These are phyloP conservation scores for Suillus tomentosus DNA, from an alignment of 768 basidiomycete genomes.

Conservation along the genomic window DNA sequence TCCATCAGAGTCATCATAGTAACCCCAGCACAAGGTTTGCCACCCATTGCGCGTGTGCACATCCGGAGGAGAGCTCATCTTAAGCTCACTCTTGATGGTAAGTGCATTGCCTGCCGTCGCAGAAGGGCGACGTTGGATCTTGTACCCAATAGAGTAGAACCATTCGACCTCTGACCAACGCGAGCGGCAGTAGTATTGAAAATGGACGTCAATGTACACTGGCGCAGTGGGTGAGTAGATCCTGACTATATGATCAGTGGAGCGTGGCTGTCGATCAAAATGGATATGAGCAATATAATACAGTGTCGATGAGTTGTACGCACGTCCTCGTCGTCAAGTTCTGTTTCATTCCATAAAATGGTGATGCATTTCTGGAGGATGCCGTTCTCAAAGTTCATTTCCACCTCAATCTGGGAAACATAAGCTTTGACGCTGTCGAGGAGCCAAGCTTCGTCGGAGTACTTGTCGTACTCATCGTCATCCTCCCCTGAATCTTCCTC, in stretches of 20 bases:
- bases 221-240: slow-evolving; percentile 17
- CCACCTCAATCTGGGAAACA: slow-evolving; percentile 12
- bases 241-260: slow-evolving; percentile 8
- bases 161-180: slow-evolving; percentile 9
- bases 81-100: not conserved
- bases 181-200: slow-evolving; percentile 16
- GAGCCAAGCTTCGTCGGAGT: not conserved
- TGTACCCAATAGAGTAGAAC: slow-evolving; percentile 19
- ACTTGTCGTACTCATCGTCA: not conserved
- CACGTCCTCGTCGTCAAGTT: slow-evolving; percentile 9
- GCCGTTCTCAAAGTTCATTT: not conserved
- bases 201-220: slow-evolving; percentile 20
- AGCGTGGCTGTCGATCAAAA: slow-evolving; percentile 7
- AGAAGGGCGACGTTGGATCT: not conserved
- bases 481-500: not conserved
- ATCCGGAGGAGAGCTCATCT: not conserved
- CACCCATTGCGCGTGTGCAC: slow-evolving; percentile 3
- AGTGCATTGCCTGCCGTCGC: not conserved
- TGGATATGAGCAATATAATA: not conserved
- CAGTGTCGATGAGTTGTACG: not conserved
- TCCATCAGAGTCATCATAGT: not conserved
- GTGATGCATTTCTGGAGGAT: slow-evolving; percentile 17
- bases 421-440: not conserved
- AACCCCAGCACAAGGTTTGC: slow-evolving; percentile 1
- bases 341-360: not conserved